Base-by-base conservation (phyloP, 495 filamentous ascomycete genomes). In the Amphirosellinia nigrospora region DNA sequence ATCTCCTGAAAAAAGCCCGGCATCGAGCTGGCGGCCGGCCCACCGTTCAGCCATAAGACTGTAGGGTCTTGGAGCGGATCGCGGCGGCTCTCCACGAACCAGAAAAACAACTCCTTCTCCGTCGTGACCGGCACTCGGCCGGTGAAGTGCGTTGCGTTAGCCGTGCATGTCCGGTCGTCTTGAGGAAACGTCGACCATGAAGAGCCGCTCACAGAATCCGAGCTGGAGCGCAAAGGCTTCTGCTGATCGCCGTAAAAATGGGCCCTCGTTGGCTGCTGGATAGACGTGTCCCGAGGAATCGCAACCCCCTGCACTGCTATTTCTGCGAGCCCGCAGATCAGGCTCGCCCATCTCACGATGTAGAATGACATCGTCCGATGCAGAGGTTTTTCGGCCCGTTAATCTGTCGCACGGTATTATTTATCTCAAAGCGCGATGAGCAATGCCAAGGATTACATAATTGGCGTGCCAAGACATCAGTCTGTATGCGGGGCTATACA, bases 11-110 rank as follows among this genome's bases (percentile, higher is more conserved):
- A 71, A 8, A 75, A 60, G 58, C 73, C 73, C 19, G 69, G 28
- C 71, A 75, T 73, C 11, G 70, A 72, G 26, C 71, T 73, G 26
- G 66, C 68, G 32, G 70, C 73, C 56, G 73, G 73, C 39, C 73
- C 73, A 15, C 73, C 68, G 70, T 70, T 61, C 11, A 61, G 58
- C 34, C 36, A 62, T 1, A 62, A 62, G 23, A 73, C 21, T 7
- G 59, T 45, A 7, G 59, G 59, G 9, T 36, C 55, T 0, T 5
- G 4, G 39, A 36, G 59, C 6, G 38, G 10, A 5, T 62, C 21
- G 9, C 10, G 23, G 4, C 26, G 21, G 26, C 38, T 62, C 39
- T 62, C 59, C 13, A 28, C 21, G 26, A 43, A 62, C 36, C 59
- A 43, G 59, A 62, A 62, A 11, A 45, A 62, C 5, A 45, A 6